phyloP scores from a whole-genome alignment of 2,329 filamentous ascomycete species.

The Coleophoma crateriformis region DNA sequence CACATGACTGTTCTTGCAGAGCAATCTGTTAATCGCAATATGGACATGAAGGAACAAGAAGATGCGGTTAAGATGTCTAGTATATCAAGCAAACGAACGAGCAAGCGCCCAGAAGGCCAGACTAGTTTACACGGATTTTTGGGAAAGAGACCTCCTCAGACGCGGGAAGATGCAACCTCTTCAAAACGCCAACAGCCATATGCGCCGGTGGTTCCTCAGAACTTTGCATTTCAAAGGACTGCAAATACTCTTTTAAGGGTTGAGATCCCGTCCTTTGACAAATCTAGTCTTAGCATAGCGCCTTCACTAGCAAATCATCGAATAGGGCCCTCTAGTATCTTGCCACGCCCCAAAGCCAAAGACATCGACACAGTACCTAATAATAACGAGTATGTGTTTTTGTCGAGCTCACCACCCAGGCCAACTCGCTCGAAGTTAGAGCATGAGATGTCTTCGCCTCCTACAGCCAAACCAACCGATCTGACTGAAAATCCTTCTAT shows the following conservation, averaged over 20 bases:
- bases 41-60: conserved; percentile 4
- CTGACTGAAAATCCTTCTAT: conserved; percentile 14
- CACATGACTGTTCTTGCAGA: conserved; percentile 24
- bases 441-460: conserved; percentile 1
- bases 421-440: conserved; percentile 5
- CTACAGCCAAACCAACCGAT: conserved; percentile 2
- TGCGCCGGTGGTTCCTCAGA: too few relatives aligned
- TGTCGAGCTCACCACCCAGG: conserved; percentile 24
- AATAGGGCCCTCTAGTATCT: conserved; percentile 7
- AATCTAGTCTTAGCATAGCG: conserved; percentile 8
- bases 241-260: neutral
- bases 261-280: neutral
- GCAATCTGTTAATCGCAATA: conserved; percentile 17
- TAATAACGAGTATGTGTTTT: conserved; percentile 20
- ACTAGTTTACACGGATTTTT: conserved; percentile 8
- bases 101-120: conserved; percentile 12
- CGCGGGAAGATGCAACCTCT: too few relatives aligned
- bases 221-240: too few relatives aligned
- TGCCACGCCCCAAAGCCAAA: conserved; percentile 14
- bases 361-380: conserved; percentile 5
- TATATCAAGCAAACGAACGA: neutral
- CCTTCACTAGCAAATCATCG: conserved; percentile 17
- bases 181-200: too few relatives aligned
- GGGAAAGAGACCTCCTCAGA: neutral
- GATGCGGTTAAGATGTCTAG: conserved; percentile 7